Percentiles rank a stretch among this genome's conserved stretches.
Conservation (phyloP, 2,329 filamentous ascomycete genomes). For the Metarhizium humberi region DNA sequence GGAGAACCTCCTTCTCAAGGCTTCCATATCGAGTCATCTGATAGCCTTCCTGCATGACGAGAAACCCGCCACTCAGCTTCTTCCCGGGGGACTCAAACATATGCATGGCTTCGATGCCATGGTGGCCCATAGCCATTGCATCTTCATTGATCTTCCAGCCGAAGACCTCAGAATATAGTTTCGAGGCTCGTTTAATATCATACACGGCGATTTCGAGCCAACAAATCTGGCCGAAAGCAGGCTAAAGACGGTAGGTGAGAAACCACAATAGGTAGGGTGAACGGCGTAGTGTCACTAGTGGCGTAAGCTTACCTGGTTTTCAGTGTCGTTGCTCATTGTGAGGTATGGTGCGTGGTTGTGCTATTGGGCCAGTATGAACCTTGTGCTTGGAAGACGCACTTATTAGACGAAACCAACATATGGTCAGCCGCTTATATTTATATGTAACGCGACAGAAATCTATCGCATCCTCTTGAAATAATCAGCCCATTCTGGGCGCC, state of each 20-base stretch:
- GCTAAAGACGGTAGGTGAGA: not conserved
- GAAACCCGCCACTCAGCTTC: slow-evolving; percentile 23
- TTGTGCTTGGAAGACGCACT: not conserved
- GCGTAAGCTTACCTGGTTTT: not conserved
- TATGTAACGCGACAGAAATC: not conserved
- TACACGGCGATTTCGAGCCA: slow-evolving; percentile 30
- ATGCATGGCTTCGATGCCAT: slow-evolving; percentile 21
- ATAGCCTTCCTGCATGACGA: slow-evolving; percentile 20
- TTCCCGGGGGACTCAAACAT: slow-evolving; percentile 22
- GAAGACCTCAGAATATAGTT: slow-evolving; percentile 28
- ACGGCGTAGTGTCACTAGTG: not conserved
- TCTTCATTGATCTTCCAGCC: slow-evolving; percentile 20
- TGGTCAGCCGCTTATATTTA: not conserved
- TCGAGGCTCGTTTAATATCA: slow-evolving; percentile 23
- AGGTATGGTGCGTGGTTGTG: not conserved
- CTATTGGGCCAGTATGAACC: not conserved
- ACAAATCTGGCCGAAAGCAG: slow-evolving; percentile 22
- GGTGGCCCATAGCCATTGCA: slow-evolving; percentile 9
- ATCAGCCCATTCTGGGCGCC: not conserved
- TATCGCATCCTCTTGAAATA: not conserved
- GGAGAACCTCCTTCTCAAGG: slow-evolving; percentile 13
- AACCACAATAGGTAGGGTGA: not conserved
- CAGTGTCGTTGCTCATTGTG: not conserved
- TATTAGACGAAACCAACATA: not conserved
- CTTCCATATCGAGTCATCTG: slow-evolving; percentile 18